Percentiles rank a stretch among this genome's conserved stretches.
phyloP scores from a whole-genome alignment of 768 basidiomycete genomes.

The Lactarius sanguifluus region DNA sequence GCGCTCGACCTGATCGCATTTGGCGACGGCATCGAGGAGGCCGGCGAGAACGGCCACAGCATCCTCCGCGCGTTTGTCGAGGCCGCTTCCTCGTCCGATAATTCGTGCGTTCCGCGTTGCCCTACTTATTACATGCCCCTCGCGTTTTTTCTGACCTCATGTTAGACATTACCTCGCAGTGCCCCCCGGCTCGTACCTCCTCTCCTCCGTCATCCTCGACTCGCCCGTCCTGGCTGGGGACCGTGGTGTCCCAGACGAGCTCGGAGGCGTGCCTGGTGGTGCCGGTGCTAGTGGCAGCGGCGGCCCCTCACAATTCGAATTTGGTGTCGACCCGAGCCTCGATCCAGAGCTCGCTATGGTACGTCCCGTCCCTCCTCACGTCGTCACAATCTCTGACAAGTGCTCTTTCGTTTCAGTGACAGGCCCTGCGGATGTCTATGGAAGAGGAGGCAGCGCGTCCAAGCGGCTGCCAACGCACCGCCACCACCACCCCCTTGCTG shows the following conservation, averaged over 20 bases:
- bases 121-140: neutral
- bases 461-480: constrained; percentile 47
- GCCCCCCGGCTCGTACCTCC: constrained; percentile 71
- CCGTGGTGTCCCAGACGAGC: constrained; percentile 64
- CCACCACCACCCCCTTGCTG: constrained; percentile 32
- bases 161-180: constrained; percentile 77
- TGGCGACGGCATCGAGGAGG: constrained; percentile 83
- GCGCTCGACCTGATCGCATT: constrained; percentile 89
- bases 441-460: constrained; percentile 89
- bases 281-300: constrained; percentile 41
- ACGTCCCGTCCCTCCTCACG: constrained; percentile 30
- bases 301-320: constrained; percentile 54
- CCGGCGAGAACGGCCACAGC: constrained; percentile 54
- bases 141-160: neutral
- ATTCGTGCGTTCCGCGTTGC: constrained; percentile 63
- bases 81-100: constrained; percentile 74
- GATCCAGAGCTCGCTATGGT: constrained; percentile 98
- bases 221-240: constrained; percentile 84
- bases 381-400: neutral
- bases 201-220: constrained; percentile 79
- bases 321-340: constrained; percentile 91
- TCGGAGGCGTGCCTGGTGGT: constrained; percentile 47
- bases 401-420: constrained; percentile 17
- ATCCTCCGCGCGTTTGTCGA: constrained; percentile 84
- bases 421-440: constrained; percentile 98